Percentiles rank a stretch among this genome's conserved stretches.
phyloP scores from a whole-genome alignment of 257 asterid species.

The Rhazya stricta region DNA sequence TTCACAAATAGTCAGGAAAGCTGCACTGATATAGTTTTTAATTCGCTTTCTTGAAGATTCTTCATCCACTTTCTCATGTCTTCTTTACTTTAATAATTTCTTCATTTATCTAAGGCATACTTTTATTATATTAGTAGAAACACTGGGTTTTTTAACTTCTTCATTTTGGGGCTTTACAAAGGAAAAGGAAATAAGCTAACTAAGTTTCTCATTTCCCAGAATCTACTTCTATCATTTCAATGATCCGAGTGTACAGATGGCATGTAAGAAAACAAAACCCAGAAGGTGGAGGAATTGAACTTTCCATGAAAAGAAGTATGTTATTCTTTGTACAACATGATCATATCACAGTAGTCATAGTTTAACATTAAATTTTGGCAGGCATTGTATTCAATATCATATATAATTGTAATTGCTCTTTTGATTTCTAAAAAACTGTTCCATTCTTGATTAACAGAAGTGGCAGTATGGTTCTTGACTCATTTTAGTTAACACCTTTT shows the following conservation, averaged over 20 bases:
- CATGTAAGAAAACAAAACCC: not conserved
- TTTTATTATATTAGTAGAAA: not conserved
- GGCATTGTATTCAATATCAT: not conserved
- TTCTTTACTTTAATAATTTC: not conserved
- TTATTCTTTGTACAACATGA: not conserved
- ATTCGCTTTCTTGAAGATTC: not conserved
- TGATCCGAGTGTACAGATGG: not conserved
- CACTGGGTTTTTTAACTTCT: not conserved
- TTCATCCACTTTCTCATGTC: not conserved
- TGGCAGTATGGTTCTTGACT: not conserved
- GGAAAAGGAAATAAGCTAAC: not conserved
- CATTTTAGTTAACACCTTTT: not conserved
- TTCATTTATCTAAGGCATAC: not conserved
- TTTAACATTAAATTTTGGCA: not conserved
- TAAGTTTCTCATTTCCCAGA: not conserved
- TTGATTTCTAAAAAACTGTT: not conserved
- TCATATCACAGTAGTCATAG: not conserved
- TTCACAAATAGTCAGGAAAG: not conserved
- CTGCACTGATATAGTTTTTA: not conserved
- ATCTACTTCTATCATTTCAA: constrained; percentile 1
- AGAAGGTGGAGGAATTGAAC: not conserved
- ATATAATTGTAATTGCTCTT: not conserved
- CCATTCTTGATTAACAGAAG: not conserved
- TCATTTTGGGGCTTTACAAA: not conserved
- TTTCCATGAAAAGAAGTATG: not conserved